Conservation (phyloP, 768 basidiomycete species). For the Suillus paluster region DNA sequence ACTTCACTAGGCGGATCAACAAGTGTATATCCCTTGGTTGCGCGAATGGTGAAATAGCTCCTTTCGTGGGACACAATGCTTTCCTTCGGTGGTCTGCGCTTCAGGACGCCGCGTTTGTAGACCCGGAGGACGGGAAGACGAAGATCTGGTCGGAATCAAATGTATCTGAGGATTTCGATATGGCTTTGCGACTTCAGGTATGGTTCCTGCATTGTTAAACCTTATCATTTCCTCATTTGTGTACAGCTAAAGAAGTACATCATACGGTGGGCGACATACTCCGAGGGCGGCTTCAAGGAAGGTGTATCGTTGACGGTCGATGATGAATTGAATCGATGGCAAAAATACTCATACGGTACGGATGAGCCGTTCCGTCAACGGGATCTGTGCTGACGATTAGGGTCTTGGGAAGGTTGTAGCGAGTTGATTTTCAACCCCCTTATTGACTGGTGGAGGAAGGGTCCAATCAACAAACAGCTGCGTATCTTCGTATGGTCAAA, state of each 20-base stretch:
- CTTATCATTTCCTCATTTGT: slow-evolving; percentile 23
- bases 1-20: slow-evolving; percentile 84
- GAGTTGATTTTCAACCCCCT: slow-evolving; percentile 85
- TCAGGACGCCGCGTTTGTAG: slow-evolving; percentile 77
- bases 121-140: slow-evolving; percentile 60
- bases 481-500: slow-evolving; percentile 70
- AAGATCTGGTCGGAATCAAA: slow-evolving; percentile 87
- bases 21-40: slow-evolving; percentile 74
- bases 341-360: slow-evolving; percentile 77
- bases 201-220: slow-evolving; percentile 40
- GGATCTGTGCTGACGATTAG: slow-evolving; percentile 1
- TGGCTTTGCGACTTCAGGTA: slow-evolving; percentile 67
- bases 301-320: slow-evolving; percentile 84
- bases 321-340: slow-evolving; percentile 87
- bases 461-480: slow-evolving; percentile 79
- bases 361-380: slow-evolving; percentile 43
- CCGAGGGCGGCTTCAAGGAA: slow-evolving; percentile 82
- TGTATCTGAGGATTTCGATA: slow-evolving; percentile 86
- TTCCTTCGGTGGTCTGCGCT: slow-evolving; percentile 86
- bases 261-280: slow-evolving; percentile 67
- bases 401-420: slow-evolving; percentile 54
- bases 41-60: slow-evolving; percentile 70
- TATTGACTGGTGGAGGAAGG: slow-evolving; percentile 55
- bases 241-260: slow-evolving; percentile 6
- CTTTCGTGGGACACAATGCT: slow-evolving; percentile 82